Base-by-base conservation (phyloP, 805 yeast genomes). In the Lipomyces starkeyi region DNA sequence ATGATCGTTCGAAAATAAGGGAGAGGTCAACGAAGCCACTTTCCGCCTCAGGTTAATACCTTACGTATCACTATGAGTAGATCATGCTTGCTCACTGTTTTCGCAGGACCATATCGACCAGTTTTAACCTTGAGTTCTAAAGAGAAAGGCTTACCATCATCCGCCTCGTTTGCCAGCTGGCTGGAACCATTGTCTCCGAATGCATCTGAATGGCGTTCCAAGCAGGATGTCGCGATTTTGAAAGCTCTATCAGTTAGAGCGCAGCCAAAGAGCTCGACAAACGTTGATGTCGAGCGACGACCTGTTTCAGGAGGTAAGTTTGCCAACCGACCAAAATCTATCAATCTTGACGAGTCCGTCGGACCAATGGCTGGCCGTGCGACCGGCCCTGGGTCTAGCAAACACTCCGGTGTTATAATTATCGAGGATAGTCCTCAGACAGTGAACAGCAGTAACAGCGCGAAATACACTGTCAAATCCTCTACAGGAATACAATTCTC, bases 151-250 rank as follows among this genome's bases (percentile, higher is more conserved):
- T 40, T 20, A 29, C 8, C 35, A 8, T 40, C 62, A 9, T 47
- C 61, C 7, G 17, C 29, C 17, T 14, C 29, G 20, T 57, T 67
- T 17, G 52, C 35, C 56, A 37, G 59, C 14, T 27, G 57, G 7
- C 58, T 70, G 13, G 70, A 63, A 52, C 73, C 73, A 3, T 35
- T 70, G 59, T 52, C 71, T 9, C 73, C 73, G 14, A 60, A 40
- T 7, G 52, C 72, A 2, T 29, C 61, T 5, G 60, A 58, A 29
- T 67, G 70, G 70, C 43, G 52, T 5, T 14, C 14, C 7, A 53
- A 53, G 34, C 56, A 53, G 29, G 56, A 53, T 29, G 34, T 53
- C 56, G 29, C 56, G 17, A 25, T 53, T 14, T 13, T 53, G 56
- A 22, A 25, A 29, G 22, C 14, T 22, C 17, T 53, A 14, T 29